Evolutionary conservation across 2,329 filamentous ascomycete species (phyloP), one percentile per base, ranked within the genome.

Genomic region (Penicillium expansum): DNA sequence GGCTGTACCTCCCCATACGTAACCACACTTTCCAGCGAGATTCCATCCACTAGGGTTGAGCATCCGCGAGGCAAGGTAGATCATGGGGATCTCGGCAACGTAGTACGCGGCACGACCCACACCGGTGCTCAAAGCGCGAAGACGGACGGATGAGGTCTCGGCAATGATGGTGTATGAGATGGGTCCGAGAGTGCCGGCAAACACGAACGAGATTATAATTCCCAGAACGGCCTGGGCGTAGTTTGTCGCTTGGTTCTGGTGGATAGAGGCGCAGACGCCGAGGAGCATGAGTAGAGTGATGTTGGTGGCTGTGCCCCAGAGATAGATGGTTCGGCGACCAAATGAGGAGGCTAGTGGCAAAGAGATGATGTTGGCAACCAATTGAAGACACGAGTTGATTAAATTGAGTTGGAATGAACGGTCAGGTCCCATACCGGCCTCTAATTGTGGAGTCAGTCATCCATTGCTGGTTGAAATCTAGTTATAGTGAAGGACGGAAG

Each of bases 1-100:
- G 5, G 75, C 76, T 5, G 78, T 79, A 2, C 72, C 67, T 2
- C 74, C 78, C 78, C 77, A 80, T n/a, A 80, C 73, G 56, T 76
- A 80, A 2, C 77, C 78, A 55, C 76, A 79, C 69, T 80, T 79
- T 33, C 77, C 78, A 0, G 71, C 74, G 11, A 77, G 62, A 52
- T 77, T 73, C 69, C 74, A 75, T 11, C 72, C 72, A 0, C 72
- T 75, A 0, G 70, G 64, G 61, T 77, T 77, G 7, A 78, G 68
- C 66, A 77, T 73, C 57, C 69, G 62, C 5, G 72, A 74, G 1
- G 74, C 65, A n/a, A 77, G 66, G 53, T 69, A 76, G 52, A 76
- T 76, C 71, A 75, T 75, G 27, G 74, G 74, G 37, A 77, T 76
- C 48, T 76, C 74, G 6, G 73, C 70, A n/a, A 76, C 62, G 51